A percentile compares a stretch with the other conserved stretches of the same genome.
phyloP scores from a whole-genome alignment of 169 alveolate genomes.

The Plasmodium vivax region DNA sequence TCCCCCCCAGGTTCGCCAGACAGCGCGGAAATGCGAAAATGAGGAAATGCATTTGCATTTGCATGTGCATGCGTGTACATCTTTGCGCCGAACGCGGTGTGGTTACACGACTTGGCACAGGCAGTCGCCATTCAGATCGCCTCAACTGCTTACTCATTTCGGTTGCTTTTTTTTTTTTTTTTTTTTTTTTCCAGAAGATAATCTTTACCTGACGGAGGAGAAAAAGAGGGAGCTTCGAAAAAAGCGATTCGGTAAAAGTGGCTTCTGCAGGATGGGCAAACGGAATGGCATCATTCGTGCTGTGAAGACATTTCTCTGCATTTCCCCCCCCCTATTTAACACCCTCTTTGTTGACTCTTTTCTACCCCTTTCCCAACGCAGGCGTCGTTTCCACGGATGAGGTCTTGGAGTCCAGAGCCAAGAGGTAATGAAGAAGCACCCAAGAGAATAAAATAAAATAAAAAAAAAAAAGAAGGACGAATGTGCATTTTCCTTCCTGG shows the following conservation, averaged over 20 bases:
- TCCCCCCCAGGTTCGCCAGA: constrained; percentile 4
- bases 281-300: neutral
- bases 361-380: neutral
- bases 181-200: constrained; percentile 9
- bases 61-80: neutral
- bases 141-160: neutral
- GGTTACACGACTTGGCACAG: neutral
- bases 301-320: neutral
- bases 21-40: neutral
- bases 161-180: neutral
- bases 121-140: neutral
- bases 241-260: constrained; percentile 54
- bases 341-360: neutral
- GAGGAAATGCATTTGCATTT: no score
- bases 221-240: constrained; percentile 52
- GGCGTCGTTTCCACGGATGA: constrained; percentile 49
- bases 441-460: neutral
- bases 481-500: neutral
- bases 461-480: neutral
- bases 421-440: constrained; percentile 21
- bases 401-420: constrained; percentile 66
- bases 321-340: neutral
- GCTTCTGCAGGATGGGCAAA: neutral
- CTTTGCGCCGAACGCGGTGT: neutral
- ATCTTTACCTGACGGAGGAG: constrained; percentile 52